Evolutionary conservation across 1,284 basidiomycete species (phyloP).

Genomic region (Boletellus sp.): DNA sequence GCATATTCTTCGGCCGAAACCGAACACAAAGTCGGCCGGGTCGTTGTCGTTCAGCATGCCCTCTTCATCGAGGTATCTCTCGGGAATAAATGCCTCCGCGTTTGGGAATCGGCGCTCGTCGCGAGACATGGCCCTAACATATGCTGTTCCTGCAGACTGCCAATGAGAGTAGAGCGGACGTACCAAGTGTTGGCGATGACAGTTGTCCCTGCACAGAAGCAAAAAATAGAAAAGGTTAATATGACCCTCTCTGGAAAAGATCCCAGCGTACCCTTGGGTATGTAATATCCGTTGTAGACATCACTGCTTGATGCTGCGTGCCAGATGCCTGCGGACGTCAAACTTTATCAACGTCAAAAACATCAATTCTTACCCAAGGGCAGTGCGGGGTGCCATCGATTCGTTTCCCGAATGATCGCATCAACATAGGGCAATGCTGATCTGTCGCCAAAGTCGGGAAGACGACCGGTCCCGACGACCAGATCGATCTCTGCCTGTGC

Average conservation of each 20-base stretch:
- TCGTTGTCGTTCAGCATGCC: not conserved
- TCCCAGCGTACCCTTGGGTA: conserved; percentile 16
- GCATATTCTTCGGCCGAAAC: not conserved
- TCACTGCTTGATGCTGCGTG: conserved; percentile 16
- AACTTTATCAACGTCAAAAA: too few species aligned
- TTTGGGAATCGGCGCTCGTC: not conserved
- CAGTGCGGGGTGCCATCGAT: conserved; percentile 20
- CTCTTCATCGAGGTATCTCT: not conserved
- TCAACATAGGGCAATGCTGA: conserved; percentile 36
- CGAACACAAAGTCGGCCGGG: not conserved
- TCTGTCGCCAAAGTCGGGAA: conserved; percentile 40
- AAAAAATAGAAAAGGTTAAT: too few species aligned
- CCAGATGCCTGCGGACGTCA: conserved; percentile 9
- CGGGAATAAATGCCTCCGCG: not conserved
- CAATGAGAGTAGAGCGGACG: conserved; percentile 2
- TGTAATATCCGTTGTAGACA: conserved; percentile 16
- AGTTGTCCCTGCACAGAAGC: conserved; percentile 9
- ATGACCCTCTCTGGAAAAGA: not conserved
- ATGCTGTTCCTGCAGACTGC: not conserved
- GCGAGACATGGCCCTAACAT: not conserved
- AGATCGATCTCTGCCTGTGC: conserved; percentile 40
- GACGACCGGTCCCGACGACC: conserved; percentile 32
- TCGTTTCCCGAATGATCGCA: conserved; percentile 38
- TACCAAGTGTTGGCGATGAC: conserved; percentile 17
- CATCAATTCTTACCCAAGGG: conserved; percentile 13